A percentile compares a stretch with the other conserved stretches of the same genome.
Conservation (phyloP, 176 grass and related monocot genomes). For the Puya raimondii region DNA sequence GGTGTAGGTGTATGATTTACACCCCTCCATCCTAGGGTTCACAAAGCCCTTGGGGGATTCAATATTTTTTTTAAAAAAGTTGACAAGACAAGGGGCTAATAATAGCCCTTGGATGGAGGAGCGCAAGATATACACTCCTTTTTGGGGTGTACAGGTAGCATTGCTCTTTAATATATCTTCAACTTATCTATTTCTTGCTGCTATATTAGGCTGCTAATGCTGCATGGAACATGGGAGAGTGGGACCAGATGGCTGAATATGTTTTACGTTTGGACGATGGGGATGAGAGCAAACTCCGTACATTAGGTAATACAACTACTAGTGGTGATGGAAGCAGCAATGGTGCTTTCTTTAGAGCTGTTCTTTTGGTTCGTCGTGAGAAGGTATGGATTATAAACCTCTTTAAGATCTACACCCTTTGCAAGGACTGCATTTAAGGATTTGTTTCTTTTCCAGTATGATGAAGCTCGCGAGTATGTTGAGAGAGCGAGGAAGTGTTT, state of each 20-base stretch:
- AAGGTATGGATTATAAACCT: slow-evolving; percentile 32
- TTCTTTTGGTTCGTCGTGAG: slow-evolving; percentile 83
- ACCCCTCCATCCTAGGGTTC: too few relatives aligned
- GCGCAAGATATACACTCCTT: too few relatives aligned
- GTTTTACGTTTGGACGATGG: slow-evolving; percentile 87
- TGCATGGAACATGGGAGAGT: slow-evolving; percentile 98
- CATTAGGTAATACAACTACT: slow-evolving; percentile 70
- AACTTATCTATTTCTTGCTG: slow-evolving; percentile 11
- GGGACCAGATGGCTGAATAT: slow-evolving; percentile 97
- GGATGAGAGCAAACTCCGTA: slow-evolving; percentile 76
- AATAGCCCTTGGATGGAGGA: too few relatives aligned
- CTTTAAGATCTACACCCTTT: slow-evolving; percentile 10
- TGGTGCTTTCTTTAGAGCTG: slow-evolving; percentile 92
- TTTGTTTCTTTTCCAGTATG: slow-evolving; percentile 49
- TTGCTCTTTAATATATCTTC: not conserved
- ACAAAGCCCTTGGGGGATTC: too few relatives aligned
- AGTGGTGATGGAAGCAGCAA: slow-evolving; percentile 98
- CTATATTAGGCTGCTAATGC: slow-evolving; percentile 73
- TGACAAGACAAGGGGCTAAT: too few relatives aligned
- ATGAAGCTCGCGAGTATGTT: slow-evolving; percentile 66
- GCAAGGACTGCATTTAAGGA: slow-evolving; percentile 12
- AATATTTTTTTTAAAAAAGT: too few relatives aligned
- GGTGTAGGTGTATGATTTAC: too few relatives aligned
- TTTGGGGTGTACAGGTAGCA: too few relatives aligned
- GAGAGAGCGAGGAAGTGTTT: slow-evolving; percentile 93